These are phyloP conservation scores for Cytospora paraplurivora DNA, from an alignment of 2,329 filamentous ascomycete species.

Conservation along the genomic window DNA sequence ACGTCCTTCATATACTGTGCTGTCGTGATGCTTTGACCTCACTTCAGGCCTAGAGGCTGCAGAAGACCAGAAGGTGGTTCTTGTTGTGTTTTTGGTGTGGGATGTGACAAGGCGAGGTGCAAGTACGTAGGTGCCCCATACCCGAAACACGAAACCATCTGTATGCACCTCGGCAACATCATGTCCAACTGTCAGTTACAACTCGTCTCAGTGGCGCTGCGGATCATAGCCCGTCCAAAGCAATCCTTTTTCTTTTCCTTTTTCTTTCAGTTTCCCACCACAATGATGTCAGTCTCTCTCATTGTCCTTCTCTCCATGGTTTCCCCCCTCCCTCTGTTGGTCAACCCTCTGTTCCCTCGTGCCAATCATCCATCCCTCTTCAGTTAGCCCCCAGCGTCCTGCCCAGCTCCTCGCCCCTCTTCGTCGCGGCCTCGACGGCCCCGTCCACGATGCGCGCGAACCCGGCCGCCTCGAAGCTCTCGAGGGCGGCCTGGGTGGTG, in stretches of 20 bases:
- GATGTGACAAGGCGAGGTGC: neutral
- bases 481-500: conserved; percentile 51
- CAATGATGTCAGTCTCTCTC: neutral
- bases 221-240: neutral
- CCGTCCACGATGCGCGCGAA: conserved; percentile 48
- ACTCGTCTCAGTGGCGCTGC: neutral
- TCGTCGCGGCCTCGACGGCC: conserved; percentile 49
- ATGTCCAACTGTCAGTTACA: neutral
- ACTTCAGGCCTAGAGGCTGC: no score
- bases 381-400: conserved; percentile 21
- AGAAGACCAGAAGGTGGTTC: no score
- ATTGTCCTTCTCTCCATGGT: neutral
- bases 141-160: neutral
- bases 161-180: neutral
- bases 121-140: neutral
- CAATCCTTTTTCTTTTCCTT: neutral
- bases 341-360: neutral
- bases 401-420: conserved; percentile 48
- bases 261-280: no score
- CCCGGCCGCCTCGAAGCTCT: conserved; percentile 49
- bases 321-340: no score
- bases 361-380: neutral
- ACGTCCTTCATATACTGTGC: no score
- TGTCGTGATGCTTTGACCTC: no score
- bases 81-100: no score